These are phyloP conservation scores for Ophiostoma ips DNA, from an alignment of 2,329 filamentous ascomycete species.

Conservation along the genomic window DNA sequence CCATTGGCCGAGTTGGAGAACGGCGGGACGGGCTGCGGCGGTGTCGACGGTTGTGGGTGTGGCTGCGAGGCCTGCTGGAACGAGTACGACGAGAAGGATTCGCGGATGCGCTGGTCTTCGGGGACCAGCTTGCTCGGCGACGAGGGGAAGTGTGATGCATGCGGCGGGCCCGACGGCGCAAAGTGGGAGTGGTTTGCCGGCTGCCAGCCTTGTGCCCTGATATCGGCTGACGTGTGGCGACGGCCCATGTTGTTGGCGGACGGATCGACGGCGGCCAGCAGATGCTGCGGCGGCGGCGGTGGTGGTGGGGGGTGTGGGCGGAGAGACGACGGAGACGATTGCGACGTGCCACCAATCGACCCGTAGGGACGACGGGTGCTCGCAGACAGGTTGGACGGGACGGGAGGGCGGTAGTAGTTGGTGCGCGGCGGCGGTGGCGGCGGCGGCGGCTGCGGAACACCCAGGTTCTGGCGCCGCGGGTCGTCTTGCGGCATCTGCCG, in stretches of 20 bases:
- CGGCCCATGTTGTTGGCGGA: slow-evolving; percentile 59
- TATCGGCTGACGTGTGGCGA: slow-evolving; percentile 90
- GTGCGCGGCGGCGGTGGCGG: slow-evolving; percentile 39
- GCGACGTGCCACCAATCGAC: slow-evolving; percentile 61
- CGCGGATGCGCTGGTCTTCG: slow-evolving; percentile 42
- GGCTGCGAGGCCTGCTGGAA: slow-evolving; percentile 31
- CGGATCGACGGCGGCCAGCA: slow-evolving; percentile 37
- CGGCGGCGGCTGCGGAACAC: slow-evolving; percentile 43
- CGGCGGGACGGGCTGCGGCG: slow-evolving; percentile 36
- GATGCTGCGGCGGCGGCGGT: slow-evolving; percentile 25
- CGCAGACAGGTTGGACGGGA: slow-evolving; percentile 68
- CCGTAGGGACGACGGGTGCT: slow-evolving; percentile 70
- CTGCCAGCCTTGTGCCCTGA: slow-evolving; percentile 74
- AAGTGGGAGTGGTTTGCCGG: slow-evolving; percentile 33
- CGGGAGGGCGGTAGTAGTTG: slow-evolving; percentile 60
- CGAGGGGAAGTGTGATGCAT: slow-evolving; percentile 35
- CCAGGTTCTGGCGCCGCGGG: slow-evolving; percentile 55
- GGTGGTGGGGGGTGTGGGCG: slow-evolving; percentile 54
- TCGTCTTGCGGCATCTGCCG: slow-evolving; percentile 80
- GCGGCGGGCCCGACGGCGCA: background rate
- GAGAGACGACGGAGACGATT: slow-evolving; percentile 60
- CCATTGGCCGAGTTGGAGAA: slow-evolving; percentile 27
- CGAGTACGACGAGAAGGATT: slow-evolving; percentile 43
- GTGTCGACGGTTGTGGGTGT: slow-evolving; percentile 39
- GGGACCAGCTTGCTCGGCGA: slow-evolving; percentile 33